These are phyloP conservation scores for Quercus robur DNA, from an alignment of 306 rosid species.

Conservation along the genomic window DNA sequence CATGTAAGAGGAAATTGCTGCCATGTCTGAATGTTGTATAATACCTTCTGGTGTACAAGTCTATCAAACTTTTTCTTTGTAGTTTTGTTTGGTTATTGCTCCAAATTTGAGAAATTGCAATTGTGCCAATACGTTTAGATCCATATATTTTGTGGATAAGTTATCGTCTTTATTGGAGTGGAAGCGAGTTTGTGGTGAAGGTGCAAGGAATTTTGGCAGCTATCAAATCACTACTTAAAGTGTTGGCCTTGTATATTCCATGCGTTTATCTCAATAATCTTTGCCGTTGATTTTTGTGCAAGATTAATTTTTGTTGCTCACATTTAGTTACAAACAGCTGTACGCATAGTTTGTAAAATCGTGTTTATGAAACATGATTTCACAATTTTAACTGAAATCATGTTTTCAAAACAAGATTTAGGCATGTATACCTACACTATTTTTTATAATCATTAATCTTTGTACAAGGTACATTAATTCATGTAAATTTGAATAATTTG, in stretches of 20 bases:
- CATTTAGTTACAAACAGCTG: too few species aligned
- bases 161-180: slow-evolving; percentile 22
- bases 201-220: slow-evolving; percentile 1
- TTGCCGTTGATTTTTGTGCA: slow-evolving; percentile 15
- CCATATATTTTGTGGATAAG: slow-evolving; percentile 50
- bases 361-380: too few species aligned
- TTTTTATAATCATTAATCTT: too few species aligned
- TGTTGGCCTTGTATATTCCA: slow-evolving; percentile 11
- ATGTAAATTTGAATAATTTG: neutral
- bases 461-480: too few species aligned
- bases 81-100: slow-evolving; percentile 10
- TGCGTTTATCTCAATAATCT: neutral
- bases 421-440: too few species aligned
- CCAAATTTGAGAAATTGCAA: neutral
- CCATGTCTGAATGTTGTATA: slow-evolving; percentile 44
- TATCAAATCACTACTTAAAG: slow-evolving; percentile 12
- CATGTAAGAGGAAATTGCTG: slow-evolving; percentile 65
- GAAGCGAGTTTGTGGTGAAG: slow-evolving; percentile 30
- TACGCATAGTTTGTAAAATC: too few species aligned
- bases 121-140: neutral
- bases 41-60: slow-evolving; percentile 4
- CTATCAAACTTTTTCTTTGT: neutral
- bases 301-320: neutral
- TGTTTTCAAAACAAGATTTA: too few species aligned
- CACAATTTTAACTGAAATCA: too few species aligned